Evolutionary conservation across 768 basidiomycete genomes (phyloP).

Genomic region (Xanthoconium stramineum): DNA sequence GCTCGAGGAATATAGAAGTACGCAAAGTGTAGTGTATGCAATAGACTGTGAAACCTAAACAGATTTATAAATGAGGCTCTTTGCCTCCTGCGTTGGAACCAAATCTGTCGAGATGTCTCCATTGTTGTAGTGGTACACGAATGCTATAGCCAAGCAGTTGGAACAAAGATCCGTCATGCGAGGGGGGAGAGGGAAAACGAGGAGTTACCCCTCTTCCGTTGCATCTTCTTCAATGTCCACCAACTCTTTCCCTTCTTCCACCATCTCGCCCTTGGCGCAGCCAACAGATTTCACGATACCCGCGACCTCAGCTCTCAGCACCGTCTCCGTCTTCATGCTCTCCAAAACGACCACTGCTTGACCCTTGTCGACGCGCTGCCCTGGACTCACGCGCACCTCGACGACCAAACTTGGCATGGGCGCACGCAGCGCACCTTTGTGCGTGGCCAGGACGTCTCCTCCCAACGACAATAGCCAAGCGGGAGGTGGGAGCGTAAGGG

Average conservation of each 20-base stretch:
- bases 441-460: slow-evolving; percentile 51
- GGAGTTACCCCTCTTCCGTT: slow-evolving; percentile 8
- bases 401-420: slow-evolving; percentile 96
- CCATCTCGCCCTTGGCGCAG: slow-evolving; percentile 87
- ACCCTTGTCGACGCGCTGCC: slow-evolving; percentile 76
- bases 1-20: no score
- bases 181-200: not conserved
- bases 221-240: slow-evolving; percentile 58
- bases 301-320: slow-evolving; percentile 64
- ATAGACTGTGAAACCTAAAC: no score
- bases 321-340: slow-evolving; percentile 98
- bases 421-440: slow-evolving; percentile 66
- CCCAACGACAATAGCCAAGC: slow-evolving; percentile 67
- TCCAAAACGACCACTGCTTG: slow-evolving; percentile 82
- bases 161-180: not conserved
- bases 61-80: no score
- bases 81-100: no score
- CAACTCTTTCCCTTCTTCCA: slow-evolving; percentile 80
- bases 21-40: no score
- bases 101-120: no score
- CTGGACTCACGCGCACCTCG: slow-evolving; percentile 75
- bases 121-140: no score
- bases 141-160: not conserved
- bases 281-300: slow-evolving; percentile 72
- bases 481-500: slow-evolving; percentile 65